phyloP scores from a whole-genome alignment of 495 filamentous ascomycete species.

The Xylaria castorea region DNA sequence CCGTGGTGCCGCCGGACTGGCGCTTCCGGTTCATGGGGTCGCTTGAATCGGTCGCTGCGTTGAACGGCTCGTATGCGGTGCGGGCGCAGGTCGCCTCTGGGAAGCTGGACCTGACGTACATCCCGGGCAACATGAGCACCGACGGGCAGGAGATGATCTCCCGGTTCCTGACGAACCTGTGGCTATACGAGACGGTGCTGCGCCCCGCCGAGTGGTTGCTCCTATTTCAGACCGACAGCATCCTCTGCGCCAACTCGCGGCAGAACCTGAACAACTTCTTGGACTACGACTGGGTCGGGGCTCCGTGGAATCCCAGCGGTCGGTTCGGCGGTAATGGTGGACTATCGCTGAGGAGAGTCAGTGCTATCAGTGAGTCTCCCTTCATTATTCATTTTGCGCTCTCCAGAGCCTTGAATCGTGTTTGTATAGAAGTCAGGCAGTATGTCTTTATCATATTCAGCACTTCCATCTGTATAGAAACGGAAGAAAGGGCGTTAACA shows the following conservation, averaged over 20 bases:
- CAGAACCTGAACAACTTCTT: slow-evolving; percentile 55
- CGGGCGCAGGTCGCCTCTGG: slow-evolving; percentile 45
- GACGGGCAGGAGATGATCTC: slow-evolving; percentile 52
- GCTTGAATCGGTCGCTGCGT: slow-evolving; percentile 41
- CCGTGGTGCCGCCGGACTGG: slow-evolving; percentile 60
- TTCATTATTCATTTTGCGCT: neutral
- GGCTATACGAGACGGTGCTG: slow-evolving; percentile 51
- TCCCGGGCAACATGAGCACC: slow-evolving; percentile 53
- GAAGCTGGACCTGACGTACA: slow-evolving; percentile 55
- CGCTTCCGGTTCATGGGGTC: slow-evolving; percentile 60
- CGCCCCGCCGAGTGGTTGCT: slow-evolving; percentile 54
- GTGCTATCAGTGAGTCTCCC: slow-evolving; percentile 40
- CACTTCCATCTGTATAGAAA: neutral
- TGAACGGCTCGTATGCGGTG: slow-evolving; percentile 50
- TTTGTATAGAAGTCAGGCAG: neutral
- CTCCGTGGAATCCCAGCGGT: slow-evolving; percentile 53
- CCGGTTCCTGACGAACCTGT: slow-evolving; percentile 53
- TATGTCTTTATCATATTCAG: neutral
- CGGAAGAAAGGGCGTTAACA: slow-evolving; percentile 34
- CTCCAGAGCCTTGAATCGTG: neutral
- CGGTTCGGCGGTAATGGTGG: slow-evolving; percentile 58
- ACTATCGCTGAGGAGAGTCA: slow-evolving; percentile 54
- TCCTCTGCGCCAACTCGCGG: slow-evolving; percentile 56
- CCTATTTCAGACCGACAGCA: slow-evolving; percentile 58
- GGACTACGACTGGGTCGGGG: slow-evolving; percentile 60